Base-by-base conservation (phyloP, 73 alveolate genomes). In the Paramecium sonneborni region DNA sequence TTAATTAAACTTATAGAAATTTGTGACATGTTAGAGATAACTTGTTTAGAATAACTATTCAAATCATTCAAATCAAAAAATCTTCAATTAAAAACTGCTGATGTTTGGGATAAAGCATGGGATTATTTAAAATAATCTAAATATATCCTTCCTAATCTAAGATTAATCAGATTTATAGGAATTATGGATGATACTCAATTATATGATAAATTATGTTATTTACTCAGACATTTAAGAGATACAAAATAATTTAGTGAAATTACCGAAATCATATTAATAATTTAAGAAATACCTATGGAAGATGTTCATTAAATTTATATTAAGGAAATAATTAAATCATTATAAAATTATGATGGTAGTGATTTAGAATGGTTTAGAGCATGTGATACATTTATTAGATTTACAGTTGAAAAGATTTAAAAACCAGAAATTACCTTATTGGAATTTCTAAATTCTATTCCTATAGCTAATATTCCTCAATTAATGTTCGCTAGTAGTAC, bases 291-390 rank as follows among this genome's bases (percentile, higher is more conserved):
- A 11, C 44, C 38, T 30, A 26, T 30, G 12, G 84, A 67, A 6
- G 84, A 67, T 30, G 84, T 67, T 11, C 84, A 67, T 67, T 6
- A 32, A 67, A 67, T 67, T 8, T 67, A 67, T 67, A 67, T 67
- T 67, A 30, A 67, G 44, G 38, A 26, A 30, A 32, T 67, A 5
- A 67, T 67, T 14, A 67, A 67, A 30, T 30, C 38, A 0, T 67
- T 67, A 67, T 26, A 30, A 67, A 32, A 67, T 67, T 67, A 67
- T 34, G 55, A 32, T 32, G 87, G 68, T 6, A 52, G 68, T 52
- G 68, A 74, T 74, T n/a, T 21, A 14, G 55, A 24, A 37, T 74
- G 87, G 87, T 74, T 35, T 37, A 35, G 46, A 35, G 39, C 58
- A 30, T 35, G 56, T 32, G 87, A 74, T 5, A 35, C 34, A 3